These are phyloP conservation scores for Heliosperma pusillum DNA, from an alignment of 148 eudicot genomes.

Conservation along the genomic window DNA sequence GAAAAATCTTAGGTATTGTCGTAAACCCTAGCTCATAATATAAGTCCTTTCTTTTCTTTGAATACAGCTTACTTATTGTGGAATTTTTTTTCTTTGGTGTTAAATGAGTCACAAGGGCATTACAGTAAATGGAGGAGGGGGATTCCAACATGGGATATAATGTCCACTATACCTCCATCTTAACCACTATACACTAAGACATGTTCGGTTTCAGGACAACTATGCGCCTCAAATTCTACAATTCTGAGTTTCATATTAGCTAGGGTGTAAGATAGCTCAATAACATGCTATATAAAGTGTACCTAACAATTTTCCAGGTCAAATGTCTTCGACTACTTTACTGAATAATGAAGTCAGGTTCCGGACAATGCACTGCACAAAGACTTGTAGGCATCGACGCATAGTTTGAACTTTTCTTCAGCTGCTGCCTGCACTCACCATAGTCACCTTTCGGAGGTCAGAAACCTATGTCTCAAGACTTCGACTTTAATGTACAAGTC, in stretches of 20 bases:
- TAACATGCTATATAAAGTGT: not conserved
- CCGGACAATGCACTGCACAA: slow-evolving; percentile 55
- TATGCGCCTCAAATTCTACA: not conserved
- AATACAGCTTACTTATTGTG: too few species aligned
- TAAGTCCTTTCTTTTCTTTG: too few species aligned
- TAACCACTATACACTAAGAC: too few species aligned
- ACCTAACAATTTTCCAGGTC: not conserved
- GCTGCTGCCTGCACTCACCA: slow-evolving; percentile 59
- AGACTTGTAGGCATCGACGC: slow-evolving; percentile 73
- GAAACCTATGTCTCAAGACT: not conserved
- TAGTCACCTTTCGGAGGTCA: not conserved
- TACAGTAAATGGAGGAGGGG: too few species aligned
- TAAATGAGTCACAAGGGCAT: too few species aligned
- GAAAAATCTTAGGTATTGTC: not conserved
- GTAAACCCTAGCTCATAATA: not conserved
- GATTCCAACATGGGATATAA: too few species aligned
- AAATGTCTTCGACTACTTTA: not conserved
- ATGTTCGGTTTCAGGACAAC: not conserved
- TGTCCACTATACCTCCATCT: too few species aligned
- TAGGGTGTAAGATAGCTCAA: not conserved
- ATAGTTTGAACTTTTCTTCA: slow-evolving; percentile 82
- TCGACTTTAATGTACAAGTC: too few species aligned
- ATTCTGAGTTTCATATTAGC: not conserved
- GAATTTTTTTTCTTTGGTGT: too few species aligned
- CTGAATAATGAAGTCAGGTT: slow-evolving; percentile 22